These are phyloP conservation scores for Monilinia vaccinii-corymbosi DNA, from an alignment of 2,329 filamentous ascomycete genomes.

Conservation along the genomic window DNA sequence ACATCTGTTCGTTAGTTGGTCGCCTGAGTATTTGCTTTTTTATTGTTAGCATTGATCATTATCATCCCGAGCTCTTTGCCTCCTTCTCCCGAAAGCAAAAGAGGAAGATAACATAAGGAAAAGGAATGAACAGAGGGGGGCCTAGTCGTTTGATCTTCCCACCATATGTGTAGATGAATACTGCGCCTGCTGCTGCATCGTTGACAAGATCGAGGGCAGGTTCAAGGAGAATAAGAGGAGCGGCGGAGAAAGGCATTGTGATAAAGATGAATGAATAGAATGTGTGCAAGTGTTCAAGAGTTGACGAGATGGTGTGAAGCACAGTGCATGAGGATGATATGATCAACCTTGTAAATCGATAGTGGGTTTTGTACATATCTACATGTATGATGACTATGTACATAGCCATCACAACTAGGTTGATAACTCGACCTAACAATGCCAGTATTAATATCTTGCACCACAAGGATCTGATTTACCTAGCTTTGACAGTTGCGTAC, in stretches of 20 bases:
- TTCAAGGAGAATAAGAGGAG: neutral
- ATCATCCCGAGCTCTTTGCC: neutral
- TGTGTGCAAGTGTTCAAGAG: neutral
- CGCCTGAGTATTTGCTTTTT: constrained; percentile 6
- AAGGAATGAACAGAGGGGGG: neutral
- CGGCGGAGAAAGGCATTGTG: neutral
- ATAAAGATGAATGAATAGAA: neutral
- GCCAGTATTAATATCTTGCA: neutral
- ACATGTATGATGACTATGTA: no score
- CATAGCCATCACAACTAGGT: neutral
- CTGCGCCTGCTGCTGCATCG: neutral
- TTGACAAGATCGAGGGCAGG: neutral
- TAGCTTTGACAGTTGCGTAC: neutral
- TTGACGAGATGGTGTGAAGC: neutral
- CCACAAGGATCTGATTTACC: neutral
- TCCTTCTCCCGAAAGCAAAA: neutral
- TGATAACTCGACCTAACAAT: neutral
- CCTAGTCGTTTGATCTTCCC: constrained; percentile 1
- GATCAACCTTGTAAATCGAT: neutral
- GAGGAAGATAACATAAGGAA: no score
- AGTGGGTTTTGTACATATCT: no score
- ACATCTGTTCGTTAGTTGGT: neutral
- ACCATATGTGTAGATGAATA: neutral
- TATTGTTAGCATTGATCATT: neutral
- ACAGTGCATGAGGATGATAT: neutral